A percentile compares a stretch with the other conserved stretches of the same genome.
These are phyloP conservation scores for Porogramme epimiltina DNA, from an alignment of 1,284 basidiomycete species.

Conservation along the genomic window DNA sequence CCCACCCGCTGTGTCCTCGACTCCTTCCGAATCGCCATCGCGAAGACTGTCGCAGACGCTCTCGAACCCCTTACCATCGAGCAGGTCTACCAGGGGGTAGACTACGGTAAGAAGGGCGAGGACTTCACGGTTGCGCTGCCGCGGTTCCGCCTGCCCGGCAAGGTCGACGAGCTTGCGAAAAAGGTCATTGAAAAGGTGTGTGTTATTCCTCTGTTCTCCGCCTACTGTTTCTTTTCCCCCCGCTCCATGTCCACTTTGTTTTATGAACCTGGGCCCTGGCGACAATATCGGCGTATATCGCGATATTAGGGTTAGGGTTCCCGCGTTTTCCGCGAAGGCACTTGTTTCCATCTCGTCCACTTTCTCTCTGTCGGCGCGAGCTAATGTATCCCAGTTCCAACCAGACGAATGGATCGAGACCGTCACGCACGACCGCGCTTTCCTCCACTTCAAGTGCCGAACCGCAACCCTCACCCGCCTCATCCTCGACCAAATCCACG, in stretches of 20 bases:
- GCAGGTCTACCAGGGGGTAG: constrained; percentile 82
- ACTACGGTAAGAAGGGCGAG: constrained; percentile 88
- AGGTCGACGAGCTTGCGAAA: constrained; percentile 78
- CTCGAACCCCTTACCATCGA: constrained; percentile 71
- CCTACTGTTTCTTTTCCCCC: neutral
- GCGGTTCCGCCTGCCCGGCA: constrained; percentile 86
- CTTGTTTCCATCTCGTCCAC: neutral
- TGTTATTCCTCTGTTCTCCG: neutral
- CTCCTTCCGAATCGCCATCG: constrained; percentile 84
- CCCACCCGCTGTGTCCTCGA: constrained; percentile 77
- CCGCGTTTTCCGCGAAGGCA: neutral
- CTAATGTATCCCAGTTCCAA: constrained; percentile 52
- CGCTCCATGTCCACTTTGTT: too few relatives aligned
- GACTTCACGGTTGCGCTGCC: constrained; percentile 94
- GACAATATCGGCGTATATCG: too few relatives aligned
- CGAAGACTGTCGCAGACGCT: constrained; percentile 72
- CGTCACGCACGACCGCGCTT: constrained; percentile 72
- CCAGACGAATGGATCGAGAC: constrained; percentile 70
- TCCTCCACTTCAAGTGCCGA: constrained; percentile 83
- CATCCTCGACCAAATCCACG: constrained; percentile 83
- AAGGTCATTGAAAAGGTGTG: constrained; percentile 74
- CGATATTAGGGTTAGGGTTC: constrained; percentile 13
- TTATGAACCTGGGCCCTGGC: too few relatives aligned
- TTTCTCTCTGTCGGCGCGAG: neutral
- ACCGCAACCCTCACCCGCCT: constrained; percentile 72